Evolutionary conservation across 352 stramenopile species (phyloP), one percentile per base, ranked within the genome.

Genomic region (Phytophthora tentaculata): DNA sequence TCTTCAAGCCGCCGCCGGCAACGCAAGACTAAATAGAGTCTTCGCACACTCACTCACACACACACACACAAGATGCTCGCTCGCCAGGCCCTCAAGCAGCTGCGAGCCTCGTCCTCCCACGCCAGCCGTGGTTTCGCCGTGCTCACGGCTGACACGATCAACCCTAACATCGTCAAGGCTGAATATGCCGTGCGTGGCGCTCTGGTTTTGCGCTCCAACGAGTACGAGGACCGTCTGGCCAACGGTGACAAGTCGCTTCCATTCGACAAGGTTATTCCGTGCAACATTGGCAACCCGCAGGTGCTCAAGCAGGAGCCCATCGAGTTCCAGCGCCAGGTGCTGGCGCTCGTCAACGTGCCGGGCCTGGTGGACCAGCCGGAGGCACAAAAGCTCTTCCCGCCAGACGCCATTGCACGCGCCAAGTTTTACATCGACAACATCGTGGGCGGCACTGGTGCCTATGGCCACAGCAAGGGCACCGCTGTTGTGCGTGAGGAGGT

Each of bases 281-380:
- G 56, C 43, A 62, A 62, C 44, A 62, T 62, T 48, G 56, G 56
- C 41, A 62, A 62, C 44, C 56, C 56, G 19, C 56, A 62, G 26
- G 56, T 97, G 26, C 89, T 99, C 28, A 91, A 97, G 61, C 97
- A 99, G 79, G 73, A 95, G 81, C 93, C 96, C 7, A 92, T 99
- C 53, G 97, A 96, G 55, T 98, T 98, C 77, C 82, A 95, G 61
- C 86, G 95, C 26, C 85, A 98, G 74, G 95, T 98, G 50, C 76
- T 98, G 44, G 88, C 93, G 55, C 85, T 98, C 44, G 81, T 96
- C 13, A 96, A 96, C 55, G 85, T 97, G 28, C 94, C 93, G 0
- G 86, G 86, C 2, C 86, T 98, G 35, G 81, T 98, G 32, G 80
- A 98, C 59, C 54, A 88, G n/a, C 89, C 89, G 3, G 78, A 90